These are phyloP conservation scores for Cryptomeria japonica DNA, from an alignment of 75 land plant species.

Conservation along the genomic window DNA sequence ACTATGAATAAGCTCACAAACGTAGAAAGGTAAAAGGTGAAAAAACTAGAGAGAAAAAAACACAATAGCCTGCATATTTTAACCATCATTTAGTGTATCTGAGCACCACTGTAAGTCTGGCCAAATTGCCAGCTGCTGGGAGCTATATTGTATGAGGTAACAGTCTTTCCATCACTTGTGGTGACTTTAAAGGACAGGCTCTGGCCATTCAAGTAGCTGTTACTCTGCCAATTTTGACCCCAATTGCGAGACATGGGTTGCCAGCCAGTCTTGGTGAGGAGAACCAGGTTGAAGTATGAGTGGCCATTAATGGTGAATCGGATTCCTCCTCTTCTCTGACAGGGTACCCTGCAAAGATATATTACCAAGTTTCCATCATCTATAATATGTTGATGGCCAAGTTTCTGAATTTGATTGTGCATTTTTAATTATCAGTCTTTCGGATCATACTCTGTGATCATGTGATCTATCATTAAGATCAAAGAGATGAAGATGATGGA, in stretches of 20 bases:
- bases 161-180: constrained; percentile 1
- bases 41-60: too few relatives aligned
- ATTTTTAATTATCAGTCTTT: too few relatives aligned
- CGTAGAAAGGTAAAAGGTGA: too few relatives aligned
- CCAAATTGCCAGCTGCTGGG: constrained; percentile 20
- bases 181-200: constrained; percentile 20
- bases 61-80: background rate
- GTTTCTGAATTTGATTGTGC: too few relatives aligned
- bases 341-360: background rate
- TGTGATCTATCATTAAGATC: too few relatives aligned
- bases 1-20: too few relatives aligned
- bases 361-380: background rate
- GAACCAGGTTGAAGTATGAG: constrained; percentile 14
- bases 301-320: constrained; percentile 11
- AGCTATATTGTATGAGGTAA: constrained; percentile 5
- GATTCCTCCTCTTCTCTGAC: constrained; percentile 8
- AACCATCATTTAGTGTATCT: background rate
- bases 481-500: too few relatives aligned
- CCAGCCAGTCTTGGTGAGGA: constrained; percentile 12
- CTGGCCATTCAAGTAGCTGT: constrained; percentile 5
- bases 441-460: too few relatives aligned
- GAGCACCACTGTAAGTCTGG: constrained; percentile 14
- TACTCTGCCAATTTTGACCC: constrained; percentile 20
- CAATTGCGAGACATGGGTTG: constrained; percentile 14
- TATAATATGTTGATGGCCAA: too few relatives aligned